A percentile compares a stretch with the other conserved stretches of the same genome.
Conservation (phyloP, 2,329 filamentous ascomycete species). For the Chalaropsis ovoidea region DNA sequence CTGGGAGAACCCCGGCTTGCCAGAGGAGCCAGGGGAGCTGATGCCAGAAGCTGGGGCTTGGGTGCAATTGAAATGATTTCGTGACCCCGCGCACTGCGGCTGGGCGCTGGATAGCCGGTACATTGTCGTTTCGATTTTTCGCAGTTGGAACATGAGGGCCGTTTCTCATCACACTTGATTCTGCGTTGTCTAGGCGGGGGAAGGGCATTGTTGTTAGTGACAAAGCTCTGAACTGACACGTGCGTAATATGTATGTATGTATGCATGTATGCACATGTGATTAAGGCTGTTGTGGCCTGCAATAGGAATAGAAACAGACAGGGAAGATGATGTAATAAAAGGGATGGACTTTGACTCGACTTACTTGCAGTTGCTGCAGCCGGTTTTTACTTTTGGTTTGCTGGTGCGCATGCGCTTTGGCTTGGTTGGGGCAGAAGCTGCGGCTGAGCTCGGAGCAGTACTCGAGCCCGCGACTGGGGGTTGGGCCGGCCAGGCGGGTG, state of each 20-base stretch:
- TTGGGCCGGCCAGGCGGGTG: background rate
- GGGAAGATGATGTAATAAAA: background rate
- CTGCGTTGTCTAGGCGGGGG: slow-evolving; percentile 41
- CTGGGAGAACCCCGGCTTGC: background rate
- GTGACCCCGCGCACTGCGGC: slow-evolving; percentile 38
- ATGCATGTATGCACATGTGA: slow-evolving; percentile 1
- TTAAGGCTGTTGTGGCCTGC: background rate
- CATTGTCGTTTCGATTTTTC: slow-evolving; percentile 49
- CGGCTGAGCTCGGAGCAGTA: background rate
- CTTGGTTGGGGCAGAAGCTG: background rate
- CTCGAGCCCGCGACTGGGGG: background rate
- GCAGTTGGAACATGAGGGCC: slow-evolving; percentile 52
- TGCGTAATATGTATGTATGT: no score
- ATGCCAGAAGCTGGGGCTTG: slow-evolving; percentile 27
- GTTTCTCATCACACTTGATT: slow-evolving; percentile 57
- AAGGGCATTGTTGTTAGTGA: background rate
- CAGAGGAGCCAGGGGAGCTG: background rate
- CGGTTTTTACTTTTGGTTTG: slow-evolving; percentile 55
- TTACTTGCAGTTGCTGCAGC: slow-evolving; percentile 59
- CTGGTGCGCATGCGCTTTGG: slow-evolving; percentile 43
- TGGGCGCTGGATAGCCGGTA: slow-evolving; percentile 51
- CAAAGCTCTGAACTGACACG: background rate
- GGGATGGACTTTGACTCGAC: slow-evolving; percentile 30
- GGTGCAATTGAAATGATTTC: slow-evolving; percentile 44
- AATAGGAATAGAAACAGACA: background rate